Evolutionary conservation across 805 yeast genomes (phyloP), one percentile per base, ranked within the genome.

Genomic region (Saturnispora sanitii): DNA sequence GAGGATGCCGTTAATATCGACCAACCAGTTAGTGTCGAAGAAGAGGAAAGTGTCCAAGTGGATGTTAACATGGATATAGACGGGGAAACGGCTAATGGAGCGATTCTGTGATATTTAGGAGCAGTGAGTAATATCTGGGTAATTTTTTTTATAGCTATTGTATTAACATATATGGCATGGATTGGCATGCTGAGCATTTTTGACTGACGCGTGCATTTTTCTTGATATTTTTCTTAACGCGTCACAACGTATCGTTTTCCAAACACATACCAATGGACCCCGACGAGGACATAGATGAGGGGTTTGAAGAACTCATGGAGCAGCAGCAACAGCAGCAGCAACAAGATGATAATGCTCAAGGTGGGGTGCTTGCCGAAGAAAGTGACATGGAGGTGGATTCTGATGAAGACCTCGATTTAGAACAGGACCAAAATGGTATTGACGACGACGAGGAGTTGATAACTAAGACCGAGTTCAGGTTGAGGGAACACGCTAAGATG

Each of bases 271-370:
- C 6, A 20, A 8, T 32, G 5, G 35, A 32, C 35, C 15, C 18
- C 23, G 13, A 12, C 15, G 25, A 8, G 8, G 36, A 55, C 21
- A 48, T 50, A 11, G 51, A 50, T 17, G 37, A 44, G n/a, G 47
- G 39, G 12, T 46, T 44, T 36, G 47, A 45, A 36, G 56, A 49
- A 40, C 42, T 45, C 19, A 35, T 44, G 22, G 48, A 48, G 33
- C 35, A 42, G 7, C 30, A 27, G n/a, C 16, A 12, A n/a, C n/a
- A n/a, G n/a, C n/a, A n/a, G n/a, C n/a, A n/a, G n/a, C n/a, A n/a
- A n/a, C n/a, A n/a, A n/a, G n/a, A n/a, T n/a, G n/a, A n/a, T n/a
- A n/a, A n/a, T n/a, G 30, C 16, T 27, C 35, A 35, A 30, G 43
- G 26, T 6, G 33, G 21, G 1, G 18, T 29, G 3, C 33, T 34